Conservation (phyloP, 148 eudicot species). For the Polygonum aviculare region DNA sequence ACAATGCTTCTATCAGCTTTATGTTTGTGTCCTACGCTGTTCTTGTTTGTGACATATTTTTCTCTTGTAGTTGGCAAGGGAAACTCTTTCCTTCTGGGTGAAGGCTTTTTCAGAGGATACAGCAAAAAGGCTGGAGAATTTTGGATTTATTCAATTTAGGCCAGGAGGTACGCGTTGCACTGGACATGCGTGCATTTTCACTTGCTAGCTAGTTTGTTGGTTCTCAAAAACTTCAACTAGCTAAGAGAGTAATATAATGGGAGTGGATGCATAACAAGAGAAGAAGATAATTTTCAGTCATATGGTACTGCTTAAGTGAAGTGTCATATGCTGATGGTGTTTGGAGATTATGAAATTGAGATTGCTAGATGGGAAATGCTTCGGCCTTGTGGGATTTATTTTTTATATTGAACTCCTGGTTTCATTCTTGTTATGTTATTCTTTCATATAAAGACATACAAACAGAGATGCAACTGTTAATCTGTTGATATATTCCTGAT, state of each 20-base stretch:
- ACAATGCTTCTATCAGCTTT: neutral
- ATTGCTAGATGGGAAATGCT: neutral
- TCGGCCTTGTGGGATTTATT: neutral
- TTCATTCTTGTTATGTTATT: neutral
- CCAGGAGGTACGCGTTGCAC: slow-evolving; percentile 72
- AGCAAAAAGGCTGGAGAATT: slow-evolving; percentile 94
- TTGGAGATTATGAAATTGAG: neutral
- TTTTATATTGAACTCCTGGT: neutral
- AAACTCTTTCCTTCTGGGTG: slow-evolving; percentile 95
- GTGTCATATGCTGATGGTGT: neutral
- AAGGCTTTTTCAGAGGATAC: slow-evolving; percentile 99
- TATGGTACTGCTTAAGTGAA: neutral
- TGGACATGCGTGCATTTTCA: neutral
- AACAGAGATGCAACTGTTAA: neutral
- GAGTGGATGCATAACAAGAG: neutral
- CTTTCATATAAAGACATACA: neutral
- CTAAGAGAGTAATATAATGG: neutral
- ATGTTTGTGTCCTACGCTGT: neutral
- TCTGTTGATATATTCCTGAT: slow-evolving; percentile 1
- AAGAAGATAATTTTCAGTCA: neutral
- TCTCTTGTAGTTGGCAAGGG: slow-evolving; percentile 88
- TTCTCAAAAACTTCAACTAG: neutral
- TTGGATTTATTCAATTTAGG: slow-evolving; percentile 92
- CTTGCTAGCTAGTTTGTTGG: neutral
- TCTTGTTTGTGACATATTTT: slow-evolving; percentile 11